Conservation (phyloP, 805 yeast species). For the Candida broadrunensis region DNA sequence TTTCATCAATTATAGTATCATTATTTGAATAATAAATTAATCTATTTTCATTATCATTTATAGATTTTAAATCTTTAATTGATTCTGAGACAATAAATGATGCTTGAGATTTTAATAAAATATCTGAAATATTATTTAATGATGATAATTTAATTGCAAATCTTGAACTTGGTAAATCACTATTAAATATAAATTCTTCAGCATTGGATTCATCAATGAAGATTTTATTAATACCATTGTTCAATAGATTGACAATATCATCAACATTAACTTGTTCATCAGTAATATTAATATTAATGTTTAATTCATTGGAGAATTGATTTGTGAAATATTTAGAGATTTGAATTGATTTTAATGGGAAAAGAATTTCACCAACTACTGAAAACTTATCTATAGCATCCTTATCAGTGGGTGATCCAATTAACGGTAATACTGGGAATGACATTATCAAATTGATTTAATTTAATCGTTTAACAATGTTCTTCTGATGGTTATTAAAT, state of each 20-base stretch:
- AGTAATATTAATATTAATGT: slow-evolving; percentile 30
- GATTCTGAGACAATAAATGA: slow-evolving; percentile 19
- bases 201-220: slow-evolving; percentile 32
- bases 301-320: slow-evolving; percentile 26
- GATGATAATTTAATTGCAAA: slow-evolving; percentile 28
- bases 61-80: slow-evolving; percentile 13
- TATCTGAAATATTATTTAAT: slow-evolving; percentile 7
- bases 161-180: slow-evolving; percentile 54
- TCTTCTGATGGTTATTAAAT: no score
- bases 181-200: slow-evolving; percentile 24
- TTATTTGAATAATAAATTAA: slow-evolving; percentile 17
- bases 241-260: slow-evolving; percentile 48
- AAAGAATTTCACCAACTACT: slow-evolving; percentile 32
- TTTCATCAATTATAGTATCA: slow-evolving; percentile 14
- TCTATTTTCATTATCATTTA: slow-evolving; percentile 26
- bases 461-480: no score
- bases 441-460: no score
- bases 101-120: slow-evolving; percentile 13
- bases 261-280: slow-evolving; percentile 35
- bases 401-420: slow-evolving; percentile 16
- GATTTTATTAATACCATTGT: slow-evolving; percentile 55
- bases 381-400: slow-evolving; percentile 19
- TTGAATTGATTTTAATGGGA: slow-evolving; percentile 24
- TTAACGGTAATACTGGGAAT: slow-evolving; percentile 38
- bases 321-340: slow-evolving; percentile 28